These are phyloP conservation scores for Candida ascalaphidarum DNA, from an alignment of 805 yeast genomes.

Conservation along the genomic window DNA sequence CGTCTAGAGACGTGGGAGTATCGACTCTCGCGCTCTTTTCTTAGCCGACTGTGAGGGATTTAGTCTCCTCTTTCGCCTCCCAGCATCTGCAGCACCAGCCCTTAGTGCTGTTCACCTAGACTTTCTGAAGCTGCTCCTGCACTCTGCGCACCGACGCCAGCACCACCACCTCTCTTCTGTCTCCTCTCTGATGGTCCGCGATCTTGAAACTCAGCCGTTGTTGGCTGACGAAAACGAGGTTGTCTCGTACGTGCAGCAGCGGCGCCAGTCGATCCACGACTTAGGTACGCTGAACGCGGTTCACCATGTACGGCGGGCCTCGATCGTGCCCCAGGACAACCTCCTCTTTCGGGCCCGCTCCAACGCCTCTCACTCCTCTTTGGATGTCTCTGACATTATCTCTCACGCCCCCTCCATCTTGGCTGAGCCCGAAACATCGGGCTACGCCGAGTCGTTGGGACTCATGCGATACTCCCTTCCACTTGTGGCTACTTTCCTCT, in stretches of 20 bases:
- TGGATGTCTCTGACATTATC: slow-evolving; percentile 12
- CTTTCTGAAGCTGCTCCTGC: too few relatives aligned
- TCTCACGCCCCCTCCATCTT: slow-evolving; percentile 10
- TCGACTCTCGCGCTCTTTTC: too few relatives aligned
- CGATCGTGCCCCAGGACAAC: slow-evolving; percentile 2
- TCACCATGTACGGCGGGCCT: too few relatives aligned
- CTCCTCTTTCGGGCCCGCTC: too few relatives aligned
- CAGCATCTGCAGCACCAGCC: too few relatives aligned
- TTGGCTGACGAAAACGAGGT: slow-evolving; percentile 25
- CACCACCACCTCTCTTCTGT: slow-evolving; percentile 3
- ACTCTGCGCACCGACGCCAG: too few relatives aligned
- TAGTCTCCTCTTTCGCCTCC: too few relatives aligned
- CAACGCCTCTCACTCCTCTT: too few relatives aligned
- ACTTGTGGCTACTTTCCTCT: slow-evolving; percentile 53
- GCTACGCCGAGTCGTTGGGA: slow-evolving; percentile 28
- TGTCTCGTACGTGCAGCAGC: slow-evolving; percentile 27
- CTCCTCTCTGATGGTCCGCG: slow-evolving; percentile 2
- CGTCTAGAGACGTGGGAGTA: too few relatives aligned
- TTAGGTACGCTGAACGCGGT: too few relatives aligned
- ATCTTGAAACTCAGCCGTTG: slow-evolving; percentile 3
- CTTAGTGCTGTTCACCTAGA: too few relatives aligned
- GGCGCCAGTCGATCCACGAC: slow-evolving; percentile 32
- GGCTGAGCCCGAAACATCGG: slow-evolving; percentile 37
- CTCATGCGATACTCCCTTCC: slow-evolving; percentile 43
- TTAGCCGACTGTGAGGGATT: too few relatives aligned